Evolutionary conservation across 139 green algal genomes (phyloP), one percentile per base, ranked within the genome.

Genomic region (Gonium pectorale): DNA sequence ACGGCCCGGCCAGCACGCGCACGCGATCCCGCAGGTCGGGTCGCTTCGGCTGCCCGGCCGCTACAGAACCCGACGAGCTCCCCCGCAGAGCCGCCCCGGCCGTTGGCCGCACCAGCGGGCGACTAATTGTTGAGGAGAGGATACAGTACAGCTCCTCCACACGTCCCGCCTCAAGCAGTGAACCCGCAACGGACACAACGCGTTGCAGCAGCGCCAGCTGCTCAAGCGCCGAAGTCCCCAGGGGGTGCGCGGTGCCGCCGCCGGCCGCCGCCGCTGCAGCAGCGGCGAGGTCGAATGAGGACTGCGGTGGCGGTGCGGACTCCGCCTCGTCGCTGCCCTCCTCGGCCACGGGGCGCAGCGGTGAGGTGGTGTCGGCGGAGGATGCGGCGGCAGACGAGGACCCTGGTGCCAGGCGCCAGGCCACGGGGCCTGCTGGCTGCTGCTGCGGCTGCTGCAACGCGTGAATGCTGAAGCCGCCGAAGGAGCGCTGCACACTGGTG

Each of bases 131-230:
- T 3, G 77, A 83, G 2, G 77, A 73, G 41, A 83, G 77, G 43
- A 83, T 60, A 3, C 43, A 41, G 19, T 37, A 41, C 60, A 83
- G 59, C 60, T 62, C 77, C 77, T 37, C 41, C 3, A 44, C 19
- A 26, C 43, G 60, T 0, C 60, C 60, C n/a, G 19, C 24, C 60
- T 83, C 77, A n/a, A 51, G 41, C 43, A 83, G 77, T 2, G 41
- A 63, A 9, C 33, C 43, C 31, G 77, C 77, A 22, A 83, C 11
- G n/a, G 41, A 21, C 41, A 83, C 60, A 41, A 83, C 77, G 22
- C 77, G 77, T 43, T 83, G 60, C 77, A 73, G 43, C 59, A 63
- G n/a, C 5, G 31, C 60, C 77, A 83, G 43, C 60, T 72, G 77
- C 40, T 68, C 6, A 33, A 41, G 77, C 41, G 72, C 77, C 33